Evolutionary conservation across 164 flowering plant genomes (phyloP).

Genomic region (Stephania yunnanensis): DNA sequence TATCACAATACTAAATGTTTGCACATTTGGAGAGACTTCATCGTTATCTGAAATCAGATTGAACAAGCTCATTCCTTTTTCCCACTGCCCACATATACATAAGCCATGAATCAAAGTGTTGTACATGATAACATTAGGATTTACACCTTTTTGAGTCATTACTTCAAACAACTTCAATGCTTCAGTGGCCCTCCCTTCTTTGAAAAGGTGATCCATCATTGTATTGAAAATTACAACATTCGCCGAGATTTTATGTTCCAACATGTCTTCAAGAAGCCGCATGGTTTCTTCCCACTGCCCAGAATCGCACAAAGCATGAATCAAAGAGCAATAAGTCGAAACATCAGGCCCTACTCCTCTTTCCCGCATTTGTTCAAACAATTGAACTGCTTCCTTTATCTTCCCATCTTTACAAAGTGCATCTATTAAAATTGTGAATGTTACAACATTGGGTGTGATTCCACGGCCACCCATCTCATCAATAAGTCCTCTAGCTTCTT

Average conservation of each 20-base stretch:
- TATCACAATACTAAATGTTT: too few species aligned
- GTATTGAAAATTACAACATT: slow-evolving; percentile 3
- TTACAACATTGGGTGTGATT: background rate
- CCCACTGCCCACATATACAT: too few species aligned
- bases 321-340: background rate
- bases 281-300: slow-evolving; percentile 4
- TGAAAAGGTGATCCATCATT: background rate
- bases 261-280: background rate
- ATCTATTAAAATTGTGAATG: background rate
- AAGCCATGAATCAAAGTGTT: too few species aligned
- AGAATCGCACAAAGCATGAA: background rate
- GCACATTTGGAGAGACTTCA: too few species aligned
- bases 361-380: background rate
- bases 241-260: background rate
- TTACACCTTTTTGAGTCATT: background rate
- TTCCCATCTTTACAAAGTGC: background rate
- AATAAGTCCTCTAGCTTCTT: background rate
- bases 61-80: too few species aligned
- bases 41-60: too few species aligned
- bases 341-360: background rate
- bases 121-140: background rate
- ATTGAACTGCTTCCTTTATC: background rate
- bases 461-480: background rate
- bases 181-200: slow-evolving; percentile 7
- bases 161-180: background rate